Evolutionary conservation across 768 basidiomycete genomes (phyloP), one percentile per base, ranked within the genome.

Genomic region (Trametes cingulata): DNA sequence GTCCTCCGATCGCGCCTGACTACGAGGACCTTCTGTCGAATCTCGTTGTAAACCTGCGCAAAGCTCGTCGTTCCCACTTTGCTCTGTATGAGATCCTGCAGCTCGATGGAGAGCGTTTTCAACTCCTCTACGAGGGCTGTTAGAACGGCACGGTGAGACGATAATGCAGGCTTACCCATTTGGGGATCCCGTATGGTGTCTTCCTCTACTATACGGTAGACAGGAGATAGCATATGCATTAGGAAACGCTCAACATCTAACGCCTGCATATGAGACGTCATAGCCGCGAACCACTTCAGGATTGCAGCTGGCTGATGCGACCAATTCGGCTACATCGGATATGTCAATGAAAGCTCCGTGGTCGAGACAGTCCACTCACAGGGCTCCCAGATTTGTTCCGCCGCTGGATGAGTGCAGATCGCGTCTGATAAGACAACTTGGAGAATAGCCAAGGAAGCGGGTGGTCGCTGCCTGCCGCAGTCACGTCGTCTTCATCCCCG

Each of bases 361-460:
- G n/a, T n/a, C n/a, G n/a, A n/a, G n/a, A n/a, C n/a, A n/a, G n/a
- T 29, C 15, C 13, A 71, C 82, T 53, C 69, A 87, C 88, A 48
- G 71, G 69, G 20, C 72, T 73, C 14, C 71, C 71, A 7, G 81
- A 73, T 56, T 78, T 80, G 64, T 83, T 89, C 25, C 87, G 78
- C 49, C 90, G 82, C 6, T 81, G 80, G 56, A 92, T 87, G 67
- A 90, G 85, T 5, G 88, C 87, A 6, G 88, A 87, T 35, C 85
- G 84, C 10, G 88, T 83, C 69, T 95, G 90, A 72, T 91, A 95
- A 0, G 96, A 98, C 19, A 98, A 77, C 69, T 91, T 91, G 22
- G 94, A 95, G 79, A 98, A 98, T 35, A 99, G 74, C 95, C 96
- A 98, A 0, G 91, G 84, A 2, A 98, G 76, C 0, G 87, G 88